Conservation (phyloP, 768 basidiomycete genomes). For the Suillus hirtellus region DNA sequence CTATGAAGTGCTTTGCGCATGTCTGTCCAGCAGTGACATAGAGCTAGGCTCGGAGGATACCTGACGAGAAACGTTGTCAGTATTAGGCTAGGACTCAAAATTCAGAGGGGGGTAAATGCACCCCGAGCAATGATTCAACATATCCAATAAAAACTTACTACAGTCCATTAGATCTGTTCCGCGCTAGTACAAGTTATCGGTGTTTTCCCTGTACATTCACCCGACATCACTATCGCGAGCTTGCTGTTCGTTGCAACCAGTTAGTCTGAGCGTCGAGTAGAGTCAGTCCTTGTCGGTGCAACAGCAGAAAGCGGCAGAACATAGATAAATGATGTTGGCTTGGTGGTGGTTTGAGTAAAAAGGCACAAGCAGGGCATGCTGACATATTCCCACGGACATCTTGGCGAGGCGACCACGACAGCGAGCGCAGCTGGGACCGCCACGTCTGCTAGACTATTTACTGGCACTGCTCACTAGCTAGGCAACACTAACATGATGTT, state of each 20-base stretch:
- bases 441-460: not conserved
- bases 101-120: not conserved
- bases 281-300: not conserved
- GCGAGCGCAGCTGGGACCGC: not conserved
- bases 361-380: not conserved
- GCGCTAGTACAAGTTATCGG: not conserved
- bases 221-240: not conserved
- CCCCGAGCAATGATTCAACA: not conserved
- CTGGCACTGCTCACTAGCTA: not conserved
- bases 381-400: constrained; percentile 4
- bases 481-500: constrained; percentile 39
- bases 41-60: not conserved
- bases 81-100: not conserved
- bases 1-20: not conserved
- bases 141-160: not conserved
- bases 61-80: not conserved
- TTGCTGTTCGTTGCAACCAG: not conserved
- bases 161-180: not conserved
- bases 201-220: not conserved
- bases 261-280: not conserved
- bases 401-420: not conserved
- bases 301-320: not conserved
- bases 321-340: too few relatives aligned
- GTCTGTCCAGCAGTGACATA: not conserved
- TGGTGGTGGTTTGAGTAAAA: constrained; percentile 3